phyloP scores from a whole-genome alignment of 148 eudicot species.

The Cornus suecica region DNA sequence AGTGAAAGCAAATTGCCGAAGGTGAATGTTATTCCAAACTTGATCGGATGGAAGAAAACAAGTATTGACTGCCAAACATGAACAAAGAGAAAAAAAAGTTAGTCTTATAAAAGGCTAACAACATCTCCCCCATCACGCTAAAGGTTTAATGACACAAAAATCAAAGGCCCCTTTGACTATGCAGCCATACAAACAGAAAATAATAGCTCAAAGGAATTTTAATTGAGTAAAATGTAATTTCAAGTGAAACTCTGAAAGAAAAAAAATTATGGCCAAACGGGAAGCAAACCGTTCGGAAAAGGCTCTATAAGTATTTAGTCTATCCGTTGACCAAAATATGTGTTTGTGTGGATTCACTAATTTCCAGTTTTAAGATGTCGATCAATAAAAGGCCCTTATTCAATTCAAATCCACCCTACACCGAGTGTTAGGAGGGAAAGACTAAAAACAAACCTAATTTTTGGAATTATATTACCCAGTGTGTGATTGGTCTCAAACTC shows the following conservation, averaged over 20 bases:
- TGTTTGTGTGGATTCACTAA: too few relatives aligned
- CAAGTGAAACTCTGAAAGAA: slow-evolving; percentile 2
- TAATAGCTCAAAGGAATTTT: neutral
- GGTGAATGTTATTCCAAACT: slow-evolving; percentile 89
- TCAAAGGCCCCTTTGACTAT: neutral
- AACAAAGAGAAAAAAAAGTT: slow-evolving; percentile 21
- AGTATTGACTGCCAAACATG: slow-evolving; percentile 66
- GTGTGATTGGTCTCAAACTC: too few relatives aligned
- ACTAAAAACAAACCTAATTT: too few relatives aligned
- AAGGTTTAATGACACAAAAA: slow-evolving; percentile 8
- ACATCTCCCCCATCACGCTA: neutral
- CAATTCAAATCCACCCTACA: too few relatives aligned
- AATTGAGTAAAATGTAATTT: neutral
- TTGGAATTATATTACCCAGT: too few relatives aligned
- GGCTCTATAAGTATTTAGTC: neutral
- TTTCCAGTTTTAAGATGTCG: too few relatives aligned
- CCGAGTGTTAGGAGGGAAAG: too few relatives aligned
- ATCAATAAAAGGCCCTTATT: too few relatives aligned
- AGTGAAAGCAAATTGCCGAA: slow-evolving; percentile 91
- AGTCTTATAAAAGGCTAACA: slow-evolving; percentile 10
- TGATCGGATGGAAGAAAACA: slow-evolving; percentile 91
- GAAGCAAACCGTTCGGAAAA: neutral
- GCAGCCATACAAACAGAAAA: neutral
- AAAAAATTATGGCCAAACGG: neutral
- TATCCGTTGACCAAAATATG: neutral